Conservation (phyloP, 2,329 filamentous ascomycete genomes). For the Sarocladiaceae sp. region DNA sequence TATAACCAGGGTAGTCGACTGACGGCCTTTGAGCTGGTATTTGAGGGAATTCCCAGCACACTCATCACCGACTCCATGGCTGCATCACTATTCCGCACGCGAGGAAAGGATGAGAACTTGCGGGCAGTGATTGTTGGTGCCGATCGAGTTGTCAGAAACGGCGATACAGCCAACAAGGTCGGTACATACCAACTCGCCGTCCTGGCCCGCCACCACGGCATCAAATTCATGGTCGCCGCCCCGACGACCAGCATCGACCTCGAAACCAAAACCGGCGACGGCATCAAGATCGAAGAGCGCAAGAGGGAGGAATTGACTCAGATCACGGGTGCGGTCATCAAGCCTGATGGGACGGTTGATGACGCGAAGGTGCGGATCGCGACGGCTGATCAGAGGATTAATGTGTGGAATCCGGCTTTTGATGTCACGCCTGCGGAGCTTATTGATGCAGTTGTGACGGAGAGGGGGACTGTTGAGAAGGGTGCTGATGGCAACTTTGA, state of each 20-base stretch:
- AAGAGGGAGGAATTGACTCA: conserved; percentile 77
- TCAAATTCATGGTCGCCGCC: conserved; percentile 93
- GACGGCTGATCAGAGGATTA: conserved; percentile 72
- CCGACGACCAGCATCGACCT: conserved; percentile 93
- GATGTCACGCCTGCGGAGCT: conserved; percentile 86
- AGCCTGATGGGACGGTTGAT: conserved; percentile 60
- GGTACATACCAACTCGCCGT: conserved; percentile 92
- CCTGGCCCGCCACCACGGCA: conserved; percentile 79
- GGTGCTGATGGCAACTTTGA: conserved; percentile 65
- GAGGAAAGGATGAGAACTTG: conserved; percentile 63
- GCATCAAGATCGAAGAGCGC: conserved; percentile 89
- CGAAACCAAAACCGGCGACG: conserved; percentile 67
- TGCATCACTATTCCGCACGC: conserved; percentile 69
- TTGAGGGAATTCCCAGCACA: conserved; percentile 86
- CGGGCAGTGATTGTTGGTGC: conserved; percentile 89
- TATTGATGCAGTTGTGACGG: conserved; percentile 93
- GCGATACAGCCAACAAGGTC: conserved; percentile 98
- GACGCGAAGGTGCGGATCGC: conserved; percentile 66
- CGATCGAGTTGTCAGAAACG: conserved; percentile 91
- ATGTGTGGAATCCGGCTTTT: conserved; percentile 95
- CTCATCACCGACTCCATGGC: conserved; percentile 97
- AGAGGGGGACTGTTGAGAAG: conserved; percentile 83
- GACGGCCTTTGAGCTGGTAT: conserved; percentile 94
- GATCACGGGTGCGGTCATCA: conserved; percentile 71
- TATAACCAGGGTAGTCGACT: conserved; percentile 97